Evolutionary conservation across 1,284 basidiomycete genomes (phyloP).

Genomic region (Apiotrichum veenhuisii): DNA sequence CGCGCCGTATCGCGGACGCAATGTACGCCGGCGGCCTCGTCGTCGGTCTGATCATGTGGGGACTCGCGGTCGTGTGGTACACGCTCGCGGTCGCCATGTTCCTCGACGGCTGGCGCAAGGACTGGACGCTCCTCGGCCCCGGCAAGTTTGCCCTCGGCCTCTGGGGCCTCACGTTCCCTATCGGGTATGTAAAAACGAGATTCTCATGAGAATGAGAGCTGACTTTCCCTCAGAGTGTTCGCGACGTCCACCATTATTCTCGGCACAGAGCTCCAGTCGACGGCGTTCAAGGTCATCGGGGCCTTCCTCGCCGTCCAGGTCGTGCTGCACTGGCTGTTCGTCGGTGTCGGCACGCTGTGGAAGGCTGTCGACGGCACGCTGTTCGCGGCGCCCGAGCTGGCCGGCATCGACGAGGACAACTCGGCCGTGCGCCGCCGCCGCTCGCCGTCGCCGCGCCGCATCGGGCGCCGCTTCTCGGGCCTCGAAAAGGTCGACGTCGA

Average conservation of each 20-base stretch:
- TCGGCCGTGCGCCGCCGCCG: neutral
- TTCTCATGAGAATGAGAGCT: neutral
- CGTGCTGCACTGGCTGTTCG: constrained; percentile 58
- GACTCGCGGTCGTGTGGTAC: constrained; percentile 52
- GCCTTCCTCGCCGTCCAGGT: constrained; percentile 57
- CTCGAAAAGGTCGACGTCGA: constrained; percentile 38
- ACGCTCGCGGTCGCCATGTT: constrained; percentile 42
- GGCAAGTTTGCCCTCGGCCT: constrained; percentile 37
- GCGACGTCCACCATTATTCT: constrained; percentile 61
- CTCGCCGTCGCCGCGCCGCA: neutral
- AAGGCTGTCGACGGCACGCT: constrained; percentile 51
- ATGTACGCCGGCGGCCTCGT: constrained; percentile 47
- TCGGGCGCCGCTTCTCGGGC: constrained; percentile 33
- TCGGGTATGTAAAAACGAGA: too few species aligned
- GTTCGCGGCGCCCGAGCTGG: constrained; percentile 54
- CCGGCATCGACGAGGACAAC: constrained; percentile 51
- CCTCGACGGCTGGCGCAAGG: constrained; percentile 22
- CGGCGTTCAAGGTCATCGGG: constrained; percentile 56
- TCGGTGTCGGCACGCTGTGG: constrained; percentile 53
- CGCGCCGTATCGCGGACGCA: constrained; percentile 43
- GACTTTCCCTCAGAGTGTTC: constrained; percentile 52
- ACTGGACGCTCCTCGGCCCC: constrained; percentile 21
- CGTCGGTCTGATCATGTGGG: constrained; percentile 51
- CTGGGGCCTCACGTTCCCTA: constrained; percentile 49
- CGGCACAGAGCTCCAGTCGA: constrained; percentile 56